Evolutionary conservation across 768 basidiomycete genomes (phyloP).

Genomic region (Glaciozyma antarctica): DNA sequence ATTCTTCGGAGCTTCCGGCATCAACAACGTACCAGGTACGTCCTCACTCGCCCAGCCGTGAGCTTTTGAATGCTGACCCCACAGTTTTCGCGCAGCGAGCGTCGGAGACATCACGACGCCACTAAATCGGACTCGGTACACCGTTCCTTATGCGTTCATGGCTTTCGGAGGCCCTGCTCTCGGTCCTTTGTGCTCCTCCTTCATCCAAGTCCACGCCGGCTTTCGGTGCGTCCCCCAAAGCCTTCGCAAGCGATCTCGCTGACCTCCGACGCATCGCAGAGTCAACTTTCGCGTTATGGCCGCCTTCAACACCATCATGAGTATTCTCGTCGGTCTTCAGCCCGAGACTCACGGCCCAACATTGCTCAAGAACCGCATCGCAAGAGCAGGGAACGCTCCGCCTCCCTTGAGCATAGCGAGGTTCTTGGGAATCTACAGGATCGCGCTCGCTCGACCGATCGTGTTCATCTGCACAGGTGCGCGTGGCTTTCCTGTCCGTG

Average conservation of each 20-base stretch:
- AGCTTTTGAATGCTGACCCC: no score
- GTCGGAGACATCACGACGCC: neutral
- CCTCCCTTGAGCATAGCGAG: neutral
- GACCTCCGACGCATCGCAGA: neutral
- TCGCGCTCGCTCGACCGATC: conserved; percentile 18
- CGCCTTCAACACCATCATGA: conserved; percentile 14
- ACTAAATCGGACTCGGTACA: conserved; percentile 1
- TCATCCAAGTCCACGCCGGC: conserved; percentile 20
- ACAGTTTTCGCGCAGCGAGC: conserved; percentile 28
- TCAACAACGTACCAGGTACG: conserved; percentile 40
- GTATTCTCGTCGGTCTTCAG: conserved; percentile 9
- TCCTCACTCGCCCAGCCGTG: no score
- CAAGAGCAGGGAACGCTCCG: neutral
- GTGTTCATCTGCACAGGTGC: conserved; percentile 22
- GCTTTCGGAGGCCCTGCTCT: conserved; percentile 25
- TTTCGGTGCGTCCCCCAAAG: neutral
- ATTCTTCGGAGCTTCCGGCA: conserved; percentile 39
- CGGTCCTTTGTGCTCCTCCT: conserved; percentile 14
- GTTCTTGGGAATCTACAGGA: conserved; percentile 9
- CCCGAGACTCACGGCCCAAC: conserved; percentile 30
- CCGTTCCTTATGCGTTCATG: conserved; percentile 12
- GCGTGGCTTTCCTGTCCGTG: neutral
- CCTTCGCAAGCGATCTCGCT: neutral
- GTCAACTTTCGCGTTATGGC: conserved; percentile 29
- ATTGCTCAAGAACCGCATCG: neutral